Conservation (phyloP, 768 basidiomycete genomes). For the Butyriboletus loyo region DNA sequence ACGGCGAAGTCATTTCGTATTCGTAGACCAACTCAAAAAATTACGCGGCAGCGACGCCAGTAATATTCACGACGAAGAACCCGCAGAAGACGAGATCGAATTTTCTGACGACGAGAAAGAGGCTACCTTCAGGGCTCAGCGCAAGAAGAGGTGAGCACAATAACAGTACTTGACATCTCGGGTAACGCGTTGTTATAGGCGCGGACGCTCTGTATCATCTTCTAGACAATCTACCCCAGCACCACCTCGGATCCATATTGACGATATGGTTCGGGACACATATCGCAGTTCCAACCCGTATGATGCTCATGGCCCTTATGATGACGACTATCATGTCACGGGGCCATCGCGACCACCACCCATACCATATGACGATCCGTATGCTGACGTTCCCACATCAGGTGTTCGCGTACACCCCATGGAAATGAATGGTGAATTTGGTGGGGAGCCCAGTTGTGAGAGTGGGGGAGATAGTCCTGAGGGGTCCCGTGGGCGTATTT, state of each 20-base stretch:
- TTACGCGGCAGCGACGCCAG: conserved; percentile 91
- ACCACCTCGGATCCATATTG: conserved; percentile 51
- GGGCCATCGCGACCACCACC: conserved; percentile 63
- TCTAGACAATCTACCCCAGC: conserved; percentile 57
- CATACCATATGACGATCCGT: conserved; percentile 78
- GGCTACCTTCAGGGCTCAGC: conserved; percentile 58
- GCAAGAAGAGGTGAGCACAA: conserved; percentile 55
- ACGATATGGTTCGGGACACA: conserved; percentile 47
- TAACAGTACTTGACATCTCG: not conserved
- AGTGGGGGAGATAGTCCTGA: not conserved
- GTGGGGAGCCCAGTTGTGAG: conserved; percentile 29
- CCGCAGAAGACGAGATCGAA: conserved; percentile 84
- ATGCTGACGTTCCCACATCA: conserved; percentile 47
- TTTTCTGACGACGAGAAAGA: conserved; percentile 97
- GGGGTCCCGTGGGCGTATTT: conserved; percentile 19
- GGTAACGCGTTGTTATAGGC: conserved; percentile 35
- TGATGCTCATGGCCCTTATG: conserved; percentile 65
- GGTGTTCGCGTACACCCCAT: conserved; percentile 6
- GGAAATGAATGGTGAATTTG: not conserved
- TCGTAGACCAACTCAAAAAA: conserved; percentile 64
- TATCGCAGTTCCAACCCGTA: conserved; percentile 58
- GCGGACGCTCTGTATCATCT: conserved; percentile 48
- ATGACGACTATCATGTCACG: conserved; percentile 52
- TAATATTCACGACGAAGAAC: conserved; percentile 93
- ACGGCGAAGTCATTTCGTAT: conserved; percentile 78